Base-by-base conservation (phyloP, 1,284 basidiomycete genomes). In the Melampsora allii-populina region DNA sequence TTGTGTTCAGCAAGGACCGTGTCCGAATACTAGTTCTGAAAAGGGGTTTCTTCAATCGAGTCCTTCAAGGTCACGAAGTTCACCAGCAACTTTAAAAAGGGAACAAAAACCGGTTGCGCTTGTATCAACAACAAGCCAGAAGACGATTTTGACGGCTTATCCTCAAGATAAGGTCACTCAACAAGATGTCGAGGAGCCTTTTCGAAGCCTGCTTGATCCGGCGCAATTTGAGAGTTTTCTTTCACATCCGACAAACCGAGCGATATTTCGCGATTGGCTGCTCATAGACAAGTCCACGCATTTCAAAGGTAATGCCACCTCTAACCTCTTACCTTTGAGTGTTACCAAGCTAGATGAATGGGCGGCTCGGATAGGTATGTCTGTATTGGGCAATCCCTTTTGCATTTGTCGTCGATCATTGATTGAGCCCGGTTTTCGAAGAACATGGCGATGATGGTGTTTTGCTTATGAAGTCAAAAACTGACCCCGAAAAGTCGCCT, bases 231-330 rank as follows among this genome's bases (percentile, higher is more conserved):
- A 42, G 24, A 45, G 29, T 17, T 58, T 73, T 48, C 31, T 73
- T 7, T 56, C 69, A 29, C 64, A 73, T 27, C 50, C 56, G n/a
- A 50, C 21, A 24, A 50, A 46, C 21, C 69, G 69, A 10, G 46
- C 33, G 5, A 58, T 66, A 12, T 73, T 73, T 60, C 69, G 63
- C 12, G 56, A 73, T 10, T 73, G 69, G 69, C 14, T 50, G 33
- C 50, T 68, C 10, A 60, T 66, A 10, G 24, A 21, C 5, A 53
- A 59, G 33, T 33, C 33, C 33, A 33, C 7, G 7, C 33, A 33
- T 42, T 33, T 29, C 33, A 31, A 31, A 1, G 36, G n/a, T 29
- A 63, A 21, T 66, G 42, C 17, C 19, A n/a, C 31, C 14, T 42
- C 36, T 9, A 63, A 42, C 12, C 14, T 1, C 4, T 4, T 42